Base-by-base conservation (phyloP, 805 yeast genomes). In the Metschnikowia corniflorae region DNA sequence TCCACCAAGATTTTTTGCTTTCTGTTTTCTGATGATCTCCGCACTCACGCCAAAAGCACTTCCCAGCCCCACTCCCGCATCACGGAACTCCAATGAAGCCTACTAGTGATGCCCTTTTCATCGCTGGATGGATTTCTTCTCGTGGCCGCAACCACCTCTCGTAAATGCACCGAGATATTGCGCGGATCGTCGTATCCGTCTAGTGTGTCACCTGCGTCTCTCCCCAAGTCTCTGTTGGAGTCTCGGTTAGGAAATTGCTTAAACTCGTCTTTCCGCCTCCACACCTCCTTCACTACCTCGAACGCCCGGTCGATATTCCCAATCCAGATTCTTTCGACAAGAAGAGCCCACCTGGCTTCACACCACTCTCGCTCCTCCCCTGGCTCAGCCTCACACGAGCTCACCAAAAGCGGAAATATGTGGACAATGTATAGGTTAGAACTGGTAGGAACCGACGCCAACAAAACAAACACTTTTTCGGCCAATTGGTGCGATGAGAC, bases 11-110 rank as follows among this genome's bases (percentile, higher is more conserved):
- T n/a, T n/a, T n/a, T n/a, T n/a, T n/a, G n/a, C n/a, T n/a, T n/a
- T n/a, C n/a, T n/a, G n/a, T n/a, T n/a, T n/a, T n/a, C n/a, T n/a
- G n/a, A n/a, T n/a, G n/a, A n/a, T n/a, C n/a, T n/a, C n/a, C n/a
- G n/a, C n/a, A 6, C 18, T 27, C 19, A 27, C 18, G 51, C 53
- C 15, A 81, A 61, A 23, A 80, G 54, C 7, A 81, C 81, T 52
- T 81, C 86, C 85, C 86, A 79, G 1, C 79, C 78, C 86, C 87
- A 80, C 45, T 81, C 86, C 47, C 74, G 71, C 86, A 81, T 81
- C 12, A 81, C 77, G 0, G 75, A 61, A 38, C 78, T 74, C 87
- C 87, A 81, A 54, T 81, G 86, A 6, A 78, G 58, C 60, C 73
- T 66, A 20, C 76, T 68, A 31, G 63, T 61, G 27, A 77, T 63